Conservation (phyloP, 2,329 filamentous ascomycete species). For the Lachnellula cervina region DNA sequence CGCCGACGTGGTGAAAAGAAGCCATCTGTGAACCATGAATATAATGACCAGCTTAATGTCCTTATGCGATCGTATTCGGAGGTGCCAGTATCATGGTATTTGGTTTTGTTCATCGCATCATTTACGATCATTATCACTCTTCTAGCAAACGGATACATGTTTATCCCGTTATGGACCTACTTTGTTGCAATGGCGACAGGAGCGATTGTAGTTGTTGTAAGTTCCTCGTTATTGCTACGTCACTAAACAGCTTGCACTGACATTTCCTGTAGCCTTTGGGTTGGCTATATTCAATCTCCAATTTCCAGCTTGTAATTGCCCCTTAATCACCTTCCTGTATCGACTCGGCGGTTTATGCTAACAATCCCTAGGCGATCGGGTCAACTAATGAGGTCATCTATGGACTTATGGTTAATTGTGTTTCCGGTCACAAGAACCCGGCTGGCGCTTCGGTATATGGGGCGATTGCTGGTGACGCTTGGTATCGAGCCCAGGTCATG, state of each 20-base stretch:
- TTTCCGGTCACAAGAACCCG: constrained; percentile 49
- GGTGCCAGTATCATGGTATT: constrained; percentile 56
- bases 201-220: constrained; percentile 45
- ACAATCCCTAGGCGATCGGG: constrained; percentile 43
- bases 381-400: constrained; percentile 57
- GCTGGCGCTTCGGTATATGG: constrained; percentile 54
- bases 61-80: constrained; percentile 53
- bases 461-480: constrained; percentile 55
- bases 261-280: constrained; percentile 39
- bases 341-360: not conserved
- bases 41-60: constrained; percentile 54
- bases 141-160: constrained; percentile 47
- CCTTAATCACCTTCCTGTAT: not conserved
- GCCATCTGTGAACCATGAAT: constrained; percentile 48
- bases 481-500: constrained; percentile 54
- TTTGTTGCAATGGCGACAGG: constrained; percentile 53
- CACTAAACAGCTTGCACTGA: not conserved
- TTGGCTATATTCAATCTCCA: constrained; percentile 57
- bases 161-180: constrained; percentile 56
- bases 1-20: constrained; percentile 31
- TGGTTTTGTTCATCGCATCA: constrained; percentile 43
- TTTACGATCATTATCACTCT: constrained; percentile 48
- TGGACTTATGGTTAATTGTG: constrained; percentile 52
- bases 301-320: constrained; percentile 38
- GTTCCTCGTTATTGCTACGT: not conserved